phyloP scores from a whole-genome alignment of 73 alveolate species.

The Uronychia setigera region DNA sequence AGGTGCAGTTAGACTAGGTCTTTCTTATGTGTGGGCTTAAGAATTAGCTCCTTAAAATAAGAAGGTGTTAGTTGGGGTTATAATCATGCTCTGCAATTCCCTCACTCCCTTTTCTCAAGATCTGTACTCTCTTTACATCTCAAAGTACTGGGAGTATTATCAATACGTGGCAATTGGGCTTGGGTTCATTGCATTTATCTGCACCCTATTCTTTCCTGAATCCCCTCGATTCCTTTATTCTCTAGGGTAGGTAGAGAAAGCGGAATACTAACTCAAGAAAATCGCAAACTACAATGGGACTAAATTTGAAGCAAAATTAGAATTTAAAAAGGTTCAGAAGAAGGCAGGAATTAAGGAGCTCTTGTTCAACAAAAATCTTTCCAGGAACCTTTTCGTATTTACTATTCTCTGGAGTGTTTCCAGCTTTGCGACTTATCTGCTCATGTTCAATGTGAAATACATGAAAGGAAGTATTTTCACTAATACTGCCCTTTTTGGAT shows the following conservation, averaged over 20 bases:
- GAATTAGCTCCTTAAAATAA: too few species aligned
- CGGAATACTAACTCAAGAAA: not conserved
- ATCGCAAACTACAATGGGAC: not conserved
- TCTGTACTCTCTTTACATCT: not conserved
- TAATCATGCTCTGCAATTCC: too few species aligned
- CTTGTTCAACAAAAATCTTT: not conserved
- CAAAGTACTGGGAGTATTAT: constrained; percentile 4
- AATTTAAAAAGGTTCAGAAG: not conserved
- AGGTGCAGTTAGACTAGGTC: too few species aligned
- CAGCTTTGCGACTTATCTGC: constrained; percentile 22
- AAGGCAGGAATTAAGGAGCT: constrained; percentile 14
- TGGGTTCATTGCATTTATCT: not conserved
- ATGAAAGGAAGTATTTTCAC: constrained; percentile 20
- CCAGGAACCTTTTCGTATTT: constrained; percentile 4
- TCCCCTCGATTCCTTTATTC: not conserved
- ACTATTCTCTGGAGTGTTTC: constrained; percentile 10
- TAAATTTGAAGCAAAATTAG: not conserved
- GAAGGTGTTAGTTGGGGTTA: too few species aligned
- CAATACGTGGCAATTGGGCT: not conserved
- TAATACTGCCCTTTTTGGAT: not conserved
- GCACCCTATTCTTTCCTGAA: not conserved
- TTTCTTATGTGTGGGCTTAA: too few species aligned
- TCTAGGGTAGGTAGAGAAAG: not conserved
- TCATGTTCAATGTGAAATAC: constrained; percentile 36
- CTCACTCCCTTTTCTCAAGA: too few species aligned